phyloP scores from a whole-genome alignment of 805 yeast genomes.

The Candida methanosorbosa region DNA sequence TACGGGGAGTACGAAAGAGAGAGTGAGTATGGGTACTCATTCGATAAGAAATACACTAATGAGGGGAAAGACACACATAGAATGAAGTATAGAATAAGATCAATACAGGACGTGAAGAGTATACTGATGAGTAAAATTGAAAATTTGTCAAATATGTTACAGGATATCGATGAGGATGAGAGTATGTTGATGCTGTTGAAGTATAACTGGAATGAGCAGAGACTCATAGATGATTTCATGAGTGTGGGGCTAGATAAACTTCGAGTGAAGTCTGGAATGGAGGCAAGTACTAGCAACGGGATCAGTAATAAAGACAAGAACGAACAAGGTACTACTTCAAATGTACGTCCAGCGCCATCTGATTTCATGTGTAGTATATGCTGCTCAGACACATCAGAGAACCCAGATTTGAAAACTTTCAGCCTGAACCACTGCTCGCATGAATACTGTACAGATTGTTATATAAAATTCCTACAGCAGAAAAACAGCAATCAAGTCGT shows the following conservation, averaged over 20 bases:
- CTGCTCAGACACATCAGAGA: slow-evolving; percentile 40
- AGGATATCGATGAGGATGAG: slow-evolving; percentile 27
- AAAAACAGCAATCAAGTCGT: slow-evolving; percentile 31
- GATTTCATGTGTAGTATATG: slow-evolving; percentile 58
- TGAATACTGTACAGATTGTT: slow-evolving; percentile 63
- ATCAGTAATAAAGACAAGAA: slow-evolving; percentile 17
- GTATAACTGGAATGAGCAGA: slow-evolving; percentile 53
- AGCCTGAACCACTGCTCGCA: slow-evolving; percentile 57
- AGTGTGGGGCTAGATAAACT: slow-evolving; percentile 26
- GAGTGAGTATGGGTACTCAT: slow-evolving; percentile 10
- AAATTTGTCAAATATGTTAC: slow-evolving; percentile 28
- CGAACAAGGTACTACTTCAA: background rate
- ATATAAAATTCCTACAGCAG: slow-evolving; percentile 45
- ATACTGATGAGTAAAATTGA: slow-evolving; percentile 19
- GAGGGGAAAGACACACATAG: slow-evolving; percentile 17
- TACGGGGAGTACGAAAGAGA: background rate
- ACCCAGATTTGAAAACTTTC: slow-evolving; percentile 25
- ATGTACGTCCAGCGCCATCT: background rate
- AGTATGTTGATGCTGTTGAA: slow-evolving; percentile 36
- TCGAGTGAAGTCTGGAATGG: slow-evolving; percentile 21
- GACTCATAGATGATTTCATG: slow-evolving; percentile 43
- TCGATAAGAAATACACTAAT: slow-evolving; percentile 10
- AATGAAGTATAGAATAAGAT: slow-evolving; percentile 18
- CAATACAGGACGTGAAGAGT: slow-evolving; percentile 23
- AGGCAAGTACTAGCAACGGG: too few relatives aligned